Conservation (phyloP, 1,139 yeast genomes). For the Taiozyma sp. region DNA sequence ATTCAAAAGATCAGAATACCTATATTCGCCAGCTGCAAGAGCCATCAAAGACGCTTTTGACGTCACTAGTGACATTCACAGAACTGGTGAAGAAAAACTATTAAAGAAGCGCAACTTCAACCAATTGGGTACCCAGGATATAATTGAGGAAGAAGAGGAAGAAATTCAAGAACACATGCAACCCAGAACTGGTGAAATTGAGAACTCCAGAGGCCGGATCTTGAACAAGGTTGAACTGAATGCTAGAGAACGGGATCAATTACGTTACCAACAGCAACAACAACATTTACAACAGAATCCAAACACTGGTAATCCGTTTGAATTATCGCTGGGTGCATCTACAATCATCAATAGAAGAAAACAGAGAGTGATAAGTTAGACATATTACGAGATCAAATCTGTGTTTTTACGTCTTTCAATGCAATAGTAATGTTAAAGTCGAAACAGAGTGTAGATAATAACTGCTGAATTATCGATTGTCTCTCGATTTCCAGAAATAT, state of each 20-base stretch:
- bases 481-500: no score
- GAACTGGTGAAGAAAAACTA: constrained; percentile 83
- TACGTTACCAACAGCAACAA: constrained; percentile 8
- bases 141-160: constrained; percentile 22
- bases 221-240: constrained; percentile 17
- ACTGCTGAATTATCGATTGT: no score
- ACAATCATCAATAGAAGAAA: constrained; percentile 75
- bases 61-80: constrained; percentile 88
- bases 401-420: neutral
- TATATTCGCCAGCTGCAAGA: constrained; percentile 82
- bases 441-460: no score
- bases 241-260: constrained; percentile 11
- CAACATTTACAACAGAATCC: constrained; percentile 6
- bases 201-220: constrained; percentile 8
- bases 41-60: constrained; percentile 95
- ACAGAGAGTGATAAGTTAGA: constrained; percentile 26
- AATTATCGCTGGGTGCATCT: constrained; percentile 71
- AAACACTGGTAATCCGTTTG: constrained; percentile 35
- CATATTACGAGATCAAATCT: neutral
- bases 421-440: neutral
- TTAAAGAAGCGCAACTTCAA: constrained; percentile 32
- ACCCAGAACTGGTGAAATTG: constrained; percentile 6
- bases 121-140: constrained; percentile 10
- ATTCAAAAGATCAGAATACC: constrained; percentile 19
- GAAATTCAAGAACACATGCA: constrained; percentile 8